phyloP scores from a whole-genome alignment of 1,284 basidiomycete genomes.

The Ganoderma lucidum region DNA sequence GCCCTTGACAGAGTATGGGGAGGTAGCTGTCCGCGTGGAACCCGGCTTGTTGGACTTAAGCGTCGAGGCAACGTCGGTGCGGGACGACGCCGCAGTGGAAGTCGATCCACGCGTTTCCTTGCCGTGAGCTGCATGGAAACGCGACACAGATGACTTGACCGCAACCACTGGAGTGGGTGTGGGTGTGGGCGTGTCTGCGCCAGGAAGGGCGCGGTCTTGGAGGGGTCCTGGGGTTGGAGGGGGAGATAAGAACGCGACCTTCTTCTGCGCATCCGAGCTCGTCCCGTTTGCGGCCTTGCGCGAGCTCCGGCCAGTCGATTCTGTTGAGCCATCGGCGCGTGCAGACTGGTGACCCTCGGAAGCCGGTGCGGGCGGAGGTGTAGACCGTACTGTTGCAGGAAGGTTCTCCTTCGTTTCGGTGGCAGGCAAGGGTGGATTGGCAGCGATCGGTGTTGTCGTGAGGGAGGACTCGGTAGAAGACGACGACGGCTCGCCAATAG shows the following conservation, averaged over 20 bases:
- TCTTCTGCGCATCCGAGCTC: conserved; percentile 69
- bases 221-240: conserved; percentile 65
- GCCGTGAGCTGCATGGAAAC: conserved; percentile 75
- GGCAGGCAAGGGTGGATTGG: conserved; percentile 34
- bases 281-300: conserved; percentile 60
- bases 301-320: conserved; percentile 58
- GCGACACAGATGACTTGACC: conserved; percentile 72
- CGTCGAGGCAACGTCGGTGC: conserved; percentile 52
- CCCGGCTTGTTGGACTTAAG: conserved; percentile 50
- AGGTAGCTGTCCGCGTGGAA: conserved; percentile 65
- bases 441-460: conserved; percentile 45
- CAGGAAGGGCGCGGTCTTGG: conserved; percentile 46
- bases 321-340: conserved; percentile 44
- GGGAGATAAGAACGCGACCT: conserved; percentile 85
- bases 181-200: conserved; percentile 48
- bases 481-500: conserved; percentile 50
- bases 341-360: conserved; percentile 29
- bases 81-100: conserved; percentile 58
- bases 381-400: conserved; percentile 35
- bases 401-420: conserved; percentile 38
- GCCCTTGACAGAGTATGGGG: conserved; percentile 65
- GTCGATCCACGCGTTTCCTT: conserved; percentile 75
- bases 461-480: conserved; percentile 43
- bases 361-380: conserved; percentile 42
- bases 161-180: conserved; percentile 37